phyloP scores from a whole-genome alignment of 108 stramenopile species.

The Cyclotella choctawhatcheeana region DNA sequence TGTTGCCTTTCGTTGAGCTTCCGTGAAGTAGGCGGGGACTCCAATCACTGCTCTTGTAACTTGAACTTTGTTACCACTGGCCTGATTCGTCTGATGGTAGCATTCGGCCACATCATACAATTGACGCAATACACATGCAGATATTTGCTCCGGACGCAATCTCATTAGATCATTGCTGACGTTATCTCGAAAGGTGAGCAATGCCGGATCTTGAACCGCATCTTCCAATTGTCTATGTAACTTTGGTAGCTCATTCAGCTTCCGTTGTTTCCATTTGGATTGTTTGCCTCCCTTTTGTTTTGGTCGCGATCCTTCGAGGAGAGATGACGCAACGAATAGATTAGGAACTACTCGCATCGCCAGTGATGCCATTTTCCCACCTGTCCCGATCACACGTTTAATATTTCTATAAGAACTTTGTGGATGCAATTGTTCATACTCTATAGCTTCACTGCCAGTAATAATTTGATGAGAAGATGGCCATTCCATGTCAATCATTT shows the following conservation, averaged over 20 bases:
- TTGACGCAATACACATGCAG: constrained; percentile 72
- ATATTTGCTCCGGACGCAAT: constrained; percentile 76
- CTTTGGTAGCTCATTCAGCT: constrained; percentile 40
- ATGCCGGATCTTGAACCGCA: constrained; percentile 62
- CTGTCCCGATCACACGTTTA: constrained; percentile 85
- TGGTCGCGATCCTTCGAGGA: neutral
- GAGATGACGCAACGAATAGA: constrained; percentile 33
- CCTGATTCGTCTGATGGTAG: constrained; percentile 16
- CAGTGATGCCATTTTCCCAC: constrained; percentile 51
- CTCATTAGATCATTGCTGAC: neutral
- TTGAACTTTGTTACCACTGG: constrained; percentile 33
- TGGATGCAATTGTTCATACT: constrained; percentile 48
- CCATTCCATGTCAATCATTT: too few species aligned
- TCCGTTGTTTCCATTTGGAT: constrained; percentile 44
- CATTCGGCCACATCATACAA: constrained; percentile 59
- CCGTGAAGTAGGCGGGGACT: constrained; percentile 96
- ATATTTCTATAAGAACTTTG: constrained; percentile 73
- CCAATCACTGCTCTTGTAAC: constrained; percentile 91
- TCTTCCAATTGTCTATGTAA: constrained; percentile 65
- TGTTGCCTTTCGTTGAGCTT: constrained; percentile 87
- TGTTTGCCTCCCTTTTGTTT: constrained; percentile 36
- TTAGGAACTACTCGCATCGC: constrained; percentile 76
- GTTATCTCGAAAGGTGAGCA: constrained; percentile 41
- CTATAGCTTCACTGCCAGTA: constrained; percentile 62
- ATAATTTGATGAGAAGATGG: constrained; percentile 17